Conservation (phyloP, 2,329 filamentous ascomycete species). For the Cadophora sp. region DNA sequence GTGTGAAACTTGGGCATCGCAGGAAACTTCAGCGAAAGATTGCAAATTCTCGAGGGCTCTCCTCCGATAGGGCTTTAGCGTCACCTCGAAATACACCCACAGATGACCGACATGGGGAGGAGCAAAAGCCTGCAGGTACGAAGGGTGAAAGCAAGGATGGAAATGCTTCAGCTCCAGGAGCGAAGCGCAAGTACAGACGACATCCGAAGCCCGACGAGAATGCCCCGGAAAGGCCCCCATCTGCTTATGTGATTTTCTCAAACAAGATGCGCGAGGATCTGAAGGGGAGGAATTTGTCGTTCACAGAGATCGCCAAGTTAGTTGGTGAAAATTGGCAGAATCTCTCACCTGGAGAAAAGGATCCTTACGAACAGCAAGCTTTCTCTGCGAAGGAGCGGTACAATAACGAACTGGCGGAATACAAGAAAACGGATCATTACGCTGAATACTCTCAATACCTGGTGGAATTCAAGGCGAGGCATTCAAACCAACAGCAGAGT, state of each 20-base stretch:
- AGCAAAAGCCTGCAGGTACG: conserved; percentile 55
- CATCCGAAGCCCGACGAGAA: conserved; percentile 84
- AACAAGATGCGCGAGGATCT: conserved; percentile 83
- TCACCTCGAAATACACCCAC: conserved; percentile 52
- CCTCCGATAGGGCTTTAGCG: conserved; percentile 46
- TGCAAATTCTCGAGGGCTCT: conserved; percentile 72
- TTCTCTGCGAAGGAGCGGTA: conserved; percentile 79
- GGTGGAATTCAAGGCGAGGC: conserved; percentile 78
- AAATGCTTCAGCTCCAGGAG: conserved; percentile 49
- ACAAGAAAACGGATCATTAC: conserved; percentile 78
- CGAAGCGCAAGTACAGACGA: conserved; percentile 77
- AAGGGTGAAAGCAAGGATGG: conserved; percentile 54
- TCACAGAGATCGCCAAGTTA: conserved; percentile 83
- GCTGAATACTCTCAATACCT: conserved; percentile 75
- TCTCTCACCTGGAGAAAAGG: conserved; percentile 69
- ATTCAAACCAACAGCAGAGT: conserved; percentile 65
- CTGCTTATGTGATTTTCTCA: conserved; percentile 85
- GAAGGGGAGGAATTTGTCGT: conserved; percentile 77
- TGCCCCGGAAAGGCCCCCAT: conserved; percentile 80
- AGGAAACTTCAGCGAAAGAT: conserved; percentile 88
- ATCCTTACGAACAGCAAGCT: conserved; percentile 75
- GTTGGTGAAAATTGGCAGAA: conserved; percentile 85
- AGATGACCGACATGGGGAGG: conserved; percentile 65
- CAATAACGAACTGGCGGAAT: conserved; percentile 73
- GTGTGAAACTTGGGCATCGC: conserved; percentile 81